Base-by-base conservation (phyloP, 2,329 filamentous ascomycete species). In the Zymoseptoria crescenta region DNA sequence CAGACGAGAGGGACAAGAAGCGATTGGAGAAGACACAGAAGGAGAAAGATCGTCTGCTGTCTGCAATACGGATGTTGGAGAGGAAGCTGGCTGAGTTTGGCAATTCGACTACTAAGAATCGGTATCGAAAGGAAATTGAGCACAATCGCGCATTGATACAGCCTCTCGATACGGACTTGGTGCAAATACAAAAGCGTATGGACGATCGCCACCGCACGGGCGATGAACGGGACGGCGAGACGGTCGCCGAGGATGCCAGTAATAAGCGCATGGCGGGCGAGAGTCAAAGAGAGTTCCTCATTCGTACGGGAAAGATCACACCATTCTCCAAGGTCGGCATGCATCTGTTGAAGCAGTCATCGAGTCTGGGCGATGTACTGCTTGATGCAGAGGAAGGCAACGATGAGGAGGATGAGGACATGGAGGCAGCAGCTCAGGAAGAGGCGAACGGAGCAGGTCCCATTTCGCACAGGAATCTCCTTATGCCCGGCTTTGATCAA, bases 301-400 rank as follows among this genome's bases (percentile, higher is more conserved):
- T 99, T 54, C 86, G 94, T 28, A 99, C 93, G 0, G 94, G 94
- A 62, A 97, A 97, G 75, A 97, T 99, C 66, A 99, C 94, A 0
- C 94, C 94, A 0, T 99, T 99, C 69, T 89, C 91, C 7, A 89
- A 87, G 63, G 83, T 96, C 67, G 85, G 85, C 27, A 81, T 83
- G 13, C 80, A 83, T n/a, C 77, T 85, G 1, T 78, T 83, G 28
- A 84, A 82, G 2, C 80, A 85, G 2, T 80, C 86, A 51, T 87
- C 87, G 1, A 87, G 86, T 60, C 78, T 96, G 16, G 87, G 88
- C 9, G 86, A 92, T 68, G 87, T 87, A 1, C 82, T 96, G 59
- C 77, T 92, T 13, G 89, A 95, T 70, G 91, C 89, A 0, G 91
- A 96, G 70, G 87, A 91, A 59, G 88, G 88, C 56, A 74, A 74